A percentile compares a stretch with the other conserved stretches of the same genome.
Evolutionary conservation across 1,284 basidiomycete species (phyloP).

Genomic region (Peniophora sp.): DNA sequence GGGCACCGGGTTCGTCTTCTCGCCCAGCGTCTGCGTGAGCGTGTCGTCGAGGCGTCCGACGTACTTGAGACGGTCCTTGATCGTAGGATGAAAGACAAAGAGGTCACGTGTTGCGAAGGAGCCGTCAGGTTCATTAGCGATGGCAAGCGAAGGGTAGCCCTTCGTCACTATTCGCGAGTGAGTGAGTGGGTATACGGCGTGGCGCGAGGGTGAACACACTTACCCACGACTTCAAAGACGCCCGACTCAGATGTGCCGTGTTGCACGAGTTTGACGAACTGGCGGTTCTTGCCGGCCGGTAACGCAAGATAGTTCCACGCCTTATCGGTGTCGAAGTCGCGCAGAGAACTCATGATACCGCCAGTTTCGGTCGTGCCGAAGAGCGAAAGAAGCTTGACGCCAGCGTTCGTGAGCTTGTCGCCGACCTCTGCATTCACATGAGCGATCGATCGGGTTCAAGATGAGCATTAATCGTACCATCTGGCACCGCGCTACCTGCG

Average conservation of each 20-base stretch:
- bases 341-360: constrained; percentile 41
- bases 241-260: constrained; percentile 43
- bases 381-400: constrained; percentile 45
- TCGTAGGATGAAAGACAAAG: constrained; percentile 37
- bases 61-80: constrained; percentile 39
- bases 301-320: constrained; percentile 49
- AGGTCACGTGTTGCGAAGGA: constrained; percentile 56
- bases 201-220: too few relatives aligned
- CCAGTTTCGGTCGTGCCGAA: constrained; percentile 43
- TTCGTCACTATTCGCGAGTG: constrained; percentile 17
- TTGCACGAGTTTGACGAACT: constrained; percentile 37
- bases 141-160: constrained; percentile 19
- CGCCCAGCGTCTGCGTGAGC: constrained; percentile 39
- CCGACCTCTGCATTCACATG: constrained; percentile 40
- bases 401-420: constrained; percentile 39
- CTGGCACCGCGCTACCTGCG: constrained; percentile 34
- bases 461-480: constrained; percentile 4
- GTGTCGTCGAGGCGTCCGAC: constrained; percentile 57
- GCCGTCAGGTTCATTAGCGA: constrained; percentile 45
- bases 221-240: constrained; percentile 16
- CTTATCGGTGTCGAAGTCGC: constrained; percentile 44
- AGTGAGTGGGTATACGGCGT: constrained; percentile 30
- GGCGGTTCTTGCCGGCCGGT: constrained; percentile 25
- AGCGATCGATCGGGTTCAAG: background rate
- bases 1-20: constrained; percentile 50